Conservation (phyloP, 768 basidiomycete species). For the Tricholoma matsutake region DNA sequence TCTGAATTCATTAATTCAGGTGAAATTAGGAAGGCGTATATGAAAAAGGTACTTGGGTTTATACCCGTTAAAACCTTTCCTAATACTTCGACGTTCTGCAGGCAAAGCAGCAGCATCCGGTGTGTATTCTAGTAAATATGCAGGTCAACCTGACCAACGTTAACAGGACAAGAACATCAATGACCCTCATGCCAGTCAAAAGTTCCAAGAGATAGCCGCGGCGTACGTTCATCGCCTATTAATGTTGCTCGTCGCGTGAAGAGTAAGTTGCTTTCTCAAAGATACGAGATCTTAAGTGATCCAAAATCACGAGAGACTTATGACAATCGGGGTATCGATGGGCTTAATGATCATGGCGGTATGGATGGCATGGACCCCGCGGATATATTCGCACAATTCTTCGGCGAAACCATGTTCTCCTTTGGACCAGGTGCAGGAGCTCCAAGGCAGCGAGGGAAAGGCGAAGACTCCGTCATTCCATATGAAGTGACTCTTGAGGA, state of each 20-base stretch:
- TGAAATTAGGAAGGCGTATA: conserved; percentile 94
- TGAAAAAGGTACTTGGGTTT: conserved; percentile 67
- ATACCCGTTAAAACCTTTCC: conserved; percentile 9
- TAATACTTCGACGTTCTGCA: conserved; percentile 29
- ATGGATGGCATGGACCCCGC: conserved; percentile 52
- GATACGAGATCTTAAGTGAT: conserved; percentile 83
- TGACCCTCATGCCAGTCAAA: conserved; percentile 76
- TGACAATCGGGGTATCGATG: conserved; percentile 71
- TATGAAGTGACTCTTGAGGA: conserved; percentile 91
- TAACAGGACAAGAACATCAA: conserved; percentile 89
- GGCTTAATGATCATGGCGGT: conserved; percentile 49
- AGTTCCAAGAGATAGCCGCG: conserved; percentile 86
- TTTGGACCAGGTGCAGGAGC: conserved; percentile 60
- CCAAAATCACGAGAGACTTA: conserved; percentile 66
- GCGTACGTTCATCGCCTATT: conserved; percentile 53
- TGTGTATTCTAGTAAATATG: conserved; percentile 27
- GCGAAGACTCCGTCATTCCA: conserved; percentile 64
- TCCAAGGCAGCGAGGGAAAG: conserved; percentile 48
- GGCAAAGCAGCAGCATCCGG: conserved; percentile 89
- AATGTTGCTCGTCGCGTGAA: not conserved
- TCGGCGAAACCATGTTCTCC: conserved; percentile 51
- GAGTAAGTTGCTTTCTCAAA: conserved; percentile 24
- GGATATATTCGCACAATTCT: conserved; percentile 77
- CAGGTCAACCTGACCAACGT: not conserved
- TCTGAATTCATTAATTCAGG: conserved; percentile 32